Conservation (phyloP, 192 early-diverging fungal genomes). For the Pilaira anomala region DNA sequence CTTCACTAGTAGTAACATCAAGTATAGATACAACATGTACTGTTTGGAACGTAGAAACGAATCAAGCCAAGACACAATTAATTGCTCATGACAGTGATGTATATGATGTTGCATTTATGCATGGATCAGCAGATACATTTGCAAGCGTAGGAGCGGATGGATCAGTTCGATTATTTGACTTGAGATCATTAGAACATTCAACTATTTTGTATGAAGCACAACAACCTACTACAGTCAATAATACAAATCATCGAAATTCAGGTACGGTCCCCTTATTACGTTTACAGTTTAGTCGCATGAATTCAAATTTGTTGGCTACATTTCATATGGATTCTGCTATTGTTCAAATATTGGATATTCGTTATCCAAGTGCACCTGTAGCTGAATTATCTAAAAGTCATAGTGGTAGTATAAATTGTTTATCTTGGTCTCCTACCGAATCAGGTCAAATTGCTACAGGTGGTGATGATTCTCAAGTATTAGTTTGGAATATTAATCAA, state of each 20-base stretch:
- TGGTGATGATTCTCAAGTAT: slow-evolving; percentile 83
- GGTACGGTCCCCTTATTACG: slow-evolving; percentile 69
- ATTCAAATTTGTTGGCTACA: slow-evolving; percentile 84
- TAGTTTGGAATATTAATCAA: slow-evolving; percentile 86
- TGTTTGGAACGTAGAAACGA: slow-evolving; percentile 96
- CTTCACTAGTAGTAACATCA: slow-evolving; percentile 82
- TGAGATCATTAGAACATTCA: slow-evolving; percentile 91
- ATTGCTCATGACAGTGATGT: slow-evolving; percentile 99
- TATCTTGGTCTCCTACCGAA: slow-evolving; percentile 86
- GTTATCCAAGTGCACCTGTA: slow-evolving; percentile 85
- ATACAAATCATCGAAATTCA: slow-evolving; percentile 9
- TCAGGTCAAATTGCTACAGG: slow-evolving; percentile 80
- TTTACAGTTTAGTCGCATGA: slow-evolving; percentile 85
- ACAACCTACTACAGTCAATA: slow-evolving; percentile 5
- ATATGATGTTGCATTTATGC: slow-evolving; percentile 94
- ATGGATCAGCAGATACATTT: slow-evolving; percentile 83
- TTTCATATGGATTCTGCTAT: slow-evolving; percentile 80
- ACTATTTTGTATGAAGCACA: slow-evolving; percentile 96
- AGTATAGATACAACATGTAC: slow-evolving; percentile 99
- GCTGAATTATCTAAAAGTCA: slow-evolving; percentile 75
- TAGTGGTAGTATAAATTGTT: slow-evolving; percentile 70
- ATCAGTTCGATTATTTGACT: slow-evolving; percentile 95
- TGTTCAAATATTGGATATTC: slow-evolving; percentile 90
- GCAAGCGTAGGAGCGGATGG: slow-evolving; percentile 98
- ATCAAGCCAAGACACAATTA: slow-evolving; percentile 95